A percentile compares a stretch with the other conserved stretches of the same genome.
Evolutionary conservation across 2,329 filamentous ascomycete genomes (phyloP).

Genomic region (Cladobotryum protrusum): DNA sequence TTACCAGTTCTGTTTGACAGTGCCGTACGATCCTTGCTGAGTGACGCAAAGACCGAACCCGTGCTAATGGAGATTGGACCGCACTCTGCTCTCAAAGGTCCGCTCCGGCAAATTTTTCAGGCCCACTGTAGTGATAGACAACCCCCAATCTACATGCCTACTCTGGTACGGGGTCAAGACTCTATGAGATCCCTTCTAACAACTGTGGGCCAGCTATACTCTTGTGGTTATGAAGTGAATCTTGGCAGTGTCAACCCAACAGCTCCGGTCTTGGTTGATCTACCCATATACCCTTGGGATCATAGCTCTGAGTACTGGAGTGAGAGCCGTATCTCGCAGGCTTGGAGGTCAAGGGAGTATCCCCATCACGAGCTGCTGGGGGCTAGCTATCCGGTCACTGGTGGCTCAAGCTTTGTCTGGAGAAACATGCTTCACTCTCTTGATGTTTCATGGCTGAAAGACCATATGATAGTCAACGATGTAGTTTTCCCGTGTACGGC

Average conservation of each 20-base stretch:
- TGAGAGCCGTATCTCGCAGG: constrained; percentile 19
- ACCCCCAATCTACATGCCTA: constrained; percentile 15
- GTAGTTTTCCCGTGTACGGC: constrained; percentile 38
- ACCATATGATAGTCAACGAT: constrained; percentile 35
- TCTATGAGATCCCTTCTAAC: constrained; percentile 12
- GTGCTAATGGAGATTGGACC: constrained; percentile 20
- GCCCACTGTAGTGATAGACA: constrained; percentile 2
- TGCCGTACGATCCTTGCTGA: constrained; percentile 11
- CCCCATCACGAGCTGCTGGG: constrained; percentile 27
- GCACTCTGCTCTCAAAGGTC: constrained; percentile 22
- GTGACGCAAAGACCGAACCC: not conserved
- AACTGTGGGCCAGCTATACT: constrained; percentile 14
- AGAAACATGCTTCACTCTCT: constrained; percentile 31
- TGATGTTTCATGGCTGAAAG: constrained; percentile 37
- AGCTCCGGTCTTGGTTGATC: too few relatives aligned
- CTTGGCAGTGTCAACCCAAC: too few relatives aligned
- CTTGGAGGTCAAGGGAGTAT: constrained; percentile 16
- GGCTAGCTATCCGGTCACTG: constrained; percentile 21
- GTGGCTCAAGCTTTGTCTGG: constrained; percentile 30
- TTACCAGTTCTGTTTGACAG: constrained; percentile 12
- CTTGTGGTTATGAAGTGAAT: constrained; percentile 10
- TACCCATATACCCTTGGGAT: constrained; percentile 23
- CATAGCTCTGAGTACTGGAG: constrained; percentile 15
- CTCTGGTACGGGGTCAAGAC: constrained; percentile 12
- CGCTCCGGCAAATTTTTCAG: constrained; percentile 18